phyloP scores from a whole-genome alignment of 192 early-diverging fungal genomes.

The Chytriomyces confervae region DNA sequence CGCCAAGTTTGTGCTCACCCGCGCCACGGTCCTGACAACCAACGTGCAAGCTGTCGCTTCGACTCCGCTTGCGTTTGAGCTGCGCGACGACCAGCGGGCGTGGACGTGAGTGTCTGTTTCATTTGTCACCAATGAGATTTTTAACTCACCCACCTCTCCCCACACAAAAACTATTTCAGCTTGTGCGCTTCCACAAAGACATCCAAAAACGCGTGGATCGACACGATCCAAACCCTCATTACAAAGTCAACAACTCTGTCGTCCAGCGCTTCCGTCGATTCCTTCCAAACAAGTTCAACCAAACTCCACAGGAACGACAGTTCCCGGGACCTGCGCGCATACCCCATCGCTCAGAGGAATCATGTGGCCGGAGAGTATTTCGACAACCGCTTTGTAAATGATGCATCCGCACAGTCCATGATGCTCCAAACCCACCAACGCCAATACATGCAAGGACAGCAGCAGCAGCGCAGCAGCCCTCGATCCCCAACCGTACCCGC shows the following conservation, averaged over 20 bases:
- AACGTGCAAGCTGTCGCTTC: not conserved
- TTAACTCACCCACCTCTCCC: not conserved
- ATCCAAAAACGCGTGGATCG: slow-evolving; percentile 13
- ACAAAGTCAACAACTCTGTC: too few species aligned
- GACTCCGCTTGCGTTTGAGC: slow-evolving; percentile 11
- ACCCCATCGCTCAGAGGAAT: not conserved
- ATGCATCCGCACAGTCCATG: not conserved
- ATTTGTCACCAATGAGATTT: not conserved
- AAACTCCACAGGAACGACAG: not conserved
- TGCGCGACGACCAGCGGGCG: not conserved
- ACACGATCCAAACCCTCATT: not conserved
- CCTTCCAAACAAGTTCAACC: not conserved
- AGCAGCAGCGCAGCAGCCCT: not conserved
- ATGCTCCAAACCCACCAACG: not conserved
- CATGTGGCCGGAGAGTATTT: not conserved
- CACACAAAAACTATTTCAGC: not conserved
- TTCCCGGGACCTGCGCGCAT: not conserved
- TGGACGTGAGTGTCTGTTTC: slow-evolving; percentile 16
- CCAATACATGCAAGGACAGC: not conserved
- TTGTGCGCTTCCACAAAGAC: not conserved
- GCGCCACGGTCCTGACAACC: not conserved
- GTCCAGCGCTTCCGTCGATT: not conserved
- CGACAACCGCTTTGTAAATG: not conserved
- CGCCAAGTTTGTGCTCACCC: not conserved
- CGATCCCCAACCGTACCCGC: not conserved